These are phyloP conservation scores for Ascoidea asiatica DNA, from an alignment of 805 yeast genomes.

Conservation along the genomic window DNA sequence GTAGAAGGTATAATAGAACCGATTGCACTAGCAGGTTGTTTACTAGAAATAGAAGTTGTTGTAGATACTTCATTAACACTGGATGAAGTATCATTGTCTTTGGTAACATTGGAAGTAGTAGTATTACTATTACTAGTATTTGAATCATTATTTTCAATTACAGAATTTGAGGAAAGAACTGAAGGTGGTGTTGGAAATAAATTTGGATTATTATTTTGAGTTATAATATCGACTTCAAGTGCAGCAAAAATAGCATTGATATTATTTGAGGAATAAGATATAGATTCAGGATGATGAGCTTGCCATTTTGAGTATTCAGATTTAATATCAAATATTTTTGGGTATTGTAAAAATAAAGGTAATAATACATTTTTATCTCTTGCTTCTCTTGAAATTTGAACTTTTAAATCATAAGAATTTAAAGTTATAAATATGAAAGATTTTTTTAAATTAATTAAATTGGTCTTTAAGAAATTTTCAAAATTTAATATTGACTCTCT, in stretches of 20 bases:
- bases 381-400: slow-evolving; percentile 70
- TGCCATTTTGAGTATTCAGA: slow-evolving; percentile 68
- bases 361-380: slow-evolving; percentile 58
- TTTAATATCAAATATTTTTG: slow-evolving; percentile 63
- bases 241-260: background rate
- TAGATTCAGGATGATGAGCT: slow-evolving; percentile 40
- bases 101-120: background rate
- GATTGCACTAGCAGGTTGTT: background rate
- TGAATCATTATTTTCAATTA: no score
- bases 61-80: background rate
- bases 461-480: background rate
- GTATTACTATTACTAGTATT: background rate
- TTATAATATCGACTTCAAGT: background rate
- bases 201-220: slow-evolving; percentile 2
- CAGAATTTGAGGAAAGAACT: background rate
- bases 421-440: slow-evolving; percentile 57
- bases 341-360: slow-evolving; percentile 64
- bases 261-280: slow-evolving; percentile 10
- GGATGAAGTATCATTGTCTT: background rate
- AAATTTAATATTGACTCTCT: background rate
- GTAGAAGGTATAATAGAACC: background rate
- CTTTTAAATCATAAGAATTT: slow-evolving; percentile 58
- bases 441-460: slow-evolving; percentile 13
- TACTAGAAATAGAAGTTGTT: background rate
- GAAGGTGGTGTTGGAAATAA: background rate